These are phyloP conservation scores for Paramecium bursaria DNA, from an alignment of 73 alveolate species.

Conservation along the genomic window DNA sequence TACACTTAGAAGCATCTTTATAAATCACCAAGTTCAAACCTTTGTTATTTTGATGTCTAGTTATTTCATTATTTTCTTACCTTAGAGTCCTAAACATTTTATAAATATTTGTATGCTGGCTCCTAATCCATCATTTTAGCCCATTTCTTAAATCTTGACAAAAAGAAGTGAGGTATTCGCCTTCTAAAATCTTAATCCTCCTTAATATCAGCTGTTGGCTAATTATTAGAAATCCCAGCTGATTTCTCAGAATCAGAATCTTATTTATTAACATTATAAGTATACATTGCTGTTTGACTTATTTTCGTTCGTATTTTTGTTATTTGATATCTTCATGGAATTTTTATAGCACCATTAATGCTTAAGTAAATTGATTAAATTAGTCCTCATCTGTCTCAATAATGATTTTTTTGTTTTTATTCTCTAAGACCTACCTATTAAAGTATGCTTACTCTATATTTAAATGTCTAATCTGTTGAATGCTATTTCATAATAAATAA, in stretches of 20 bases:
- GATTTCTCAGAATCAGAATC: not conserved
- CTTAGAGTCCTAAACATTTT: constrained; percentile 54
- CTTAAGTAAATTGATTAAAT: not conserved
- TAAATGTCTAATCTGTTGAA: too few species aligned
- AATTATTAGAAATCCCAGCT: not conserved
- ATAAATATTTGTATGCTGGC: constrained; percentile 32
- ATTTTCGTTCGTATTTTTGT: not conserved
- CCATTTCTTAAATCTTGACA: constrained; percentile 55
- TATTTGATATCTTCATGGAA: not conserved
- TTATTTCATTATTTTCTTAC: not conserved
- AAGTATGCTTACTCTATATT: not conserved
- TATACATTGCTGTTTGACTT: not conserved
- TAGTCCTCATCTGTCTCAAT: not conserved
- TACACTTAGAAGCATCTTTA: constrained; percentile 26
- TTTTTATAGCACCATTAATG: not conserved
- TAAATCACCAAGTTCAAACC: constrained; percentile 47
- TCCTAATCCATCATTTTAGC: constrained; percentile 59
- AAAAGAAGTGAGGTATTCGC: constrained; percentile 47
- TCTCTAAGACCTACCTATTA: not conserved
- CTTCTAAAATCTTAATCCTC: not conserved
- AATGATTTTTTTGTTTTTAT: too few species aligned
- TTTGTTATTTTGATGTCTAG: constrained; percentile 47
- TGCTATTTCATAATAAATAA: too few species aligned
- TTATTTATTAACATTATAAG: not conserved
- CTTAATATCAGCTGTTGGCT: not conserved